A percentile compares a stretch with the other conserved stretches of the same genome.
phyloP scores from a whole-genome alignment of 1,139 yeast species.

The Geotrichum aggregatum region DNA sequence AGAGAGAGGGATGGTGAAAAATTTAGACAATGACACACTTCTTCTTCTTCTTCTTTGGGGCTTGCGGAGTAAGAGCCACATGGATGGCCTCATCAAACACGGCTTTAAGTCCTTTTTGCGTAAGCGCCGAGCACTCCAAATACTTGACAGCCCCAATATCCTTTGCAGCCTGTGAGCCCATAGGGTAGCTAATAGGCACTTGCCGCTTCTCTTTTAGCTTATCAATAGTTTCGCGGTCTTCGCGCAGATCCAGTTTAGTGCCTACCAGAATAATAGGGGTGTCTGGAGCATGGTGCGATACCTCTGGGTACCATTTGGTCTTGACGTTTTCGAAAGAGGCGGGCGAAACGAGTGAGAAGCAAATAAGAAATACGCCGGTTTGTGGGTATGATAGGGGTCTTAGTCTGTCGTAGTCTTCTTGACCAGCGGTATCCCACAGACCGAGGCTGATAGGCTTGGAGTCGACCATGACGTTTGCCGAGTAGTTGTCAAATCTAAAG shows the following conservation, averaged over 20 bases:
- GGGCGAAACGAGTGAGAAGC: conserved; percentile 93
- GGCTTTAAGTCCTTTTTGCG: conserved; percentile 67
- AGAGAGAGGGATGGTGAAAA: too few species aligned
- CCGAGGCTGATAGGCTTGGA: conserved; percentile 58
- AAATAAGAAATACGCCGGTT: conserved; percentile 90
- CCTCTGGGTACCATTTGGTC: conserved; percentile 98
- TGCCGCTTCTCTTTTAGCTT: conserved; percentile 87
- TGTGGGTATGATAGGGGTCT: conserved; percentile 96
- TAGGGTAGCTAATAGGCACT: conserved; percentile 77
- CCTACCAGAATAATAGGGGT: conserved; percentile 96
- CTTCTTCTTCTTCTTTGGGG: conserved; percentile 15
- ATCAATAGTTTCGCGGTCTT: conserved; percentile 84
- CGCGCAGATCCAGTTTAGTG: conserved; percentile 90
- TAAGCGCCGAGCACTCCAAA: conserved; percentile 86
- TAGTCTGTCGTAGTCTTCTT: conserved; percentile 95
- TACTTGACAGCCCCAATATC: conserved; percentile 93
- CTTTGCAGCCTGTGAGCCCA: conserved; percentile 88
- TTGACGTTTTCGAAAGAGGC: conserved; percentile 97
- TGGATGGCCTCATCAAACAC: conserved; percentile 78
- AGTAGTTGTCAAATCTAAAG: conserved; percentile 66
- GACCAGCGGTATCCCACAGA: conserved; percentile 97
- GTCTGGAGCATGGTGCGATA: conserved; percentile 96
- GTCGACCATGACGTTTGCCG: conserved; percentile 81
- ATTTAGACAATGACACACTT: conserved; percentile 18
- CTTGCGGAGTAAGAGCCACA: conserved; percentile 52